A percentile compares a stretch with the other conserved stretches of the same genome.
Evolutionary conservation across 1,284 basidiomycete species (phyloP).

Genomic region (Pterulicium gracile): DNA sequence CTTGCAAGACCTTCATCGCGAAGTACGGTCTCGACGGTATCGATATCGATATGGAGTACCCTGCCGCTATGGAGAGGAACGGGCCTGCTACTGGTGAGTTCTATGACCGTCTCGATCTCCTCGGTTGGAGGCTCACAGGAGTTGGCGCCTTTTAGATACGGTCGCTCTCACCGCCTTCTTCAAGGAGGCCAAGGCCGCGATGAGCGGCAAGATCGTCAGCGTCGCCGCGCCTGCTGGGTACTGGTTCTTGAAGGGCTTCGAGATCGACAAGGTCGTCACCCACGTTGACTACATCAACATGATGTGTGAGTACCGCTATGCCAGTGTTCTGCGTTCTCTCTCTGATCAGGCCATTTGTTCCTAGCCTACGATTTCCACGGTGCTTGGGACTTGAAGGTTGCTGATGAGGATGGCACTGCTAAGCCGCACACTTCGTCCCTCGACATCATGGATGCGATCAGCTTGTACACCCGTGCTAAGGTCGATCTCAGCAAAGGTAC

Average conservation of each 20-base stretch:
- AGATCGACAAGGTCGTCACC: constrained; percentile 16
- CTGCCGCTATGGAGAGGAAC: too few relatives aligned
- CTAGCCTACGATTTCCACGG: constrained; percentile 16
- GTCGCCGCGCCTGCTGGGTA: constrained; percentile 15
- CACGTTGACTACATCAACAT: constrained; percentile 15
- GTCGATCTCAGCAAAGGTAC: constrained; percentile 12
- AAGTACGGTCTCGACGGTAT: constrained; percentile 8
- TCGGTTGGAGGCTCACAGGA: too few relatives aligned
- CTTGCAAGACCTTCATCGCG: constrained; percentile 6
- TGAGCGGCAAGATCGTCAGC: constrained; percentile 9
- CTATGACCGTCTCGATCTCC: too few relatives aligned
- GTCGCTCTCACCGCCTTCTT: constrained; percentile 15
- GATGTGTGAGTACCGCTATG: constrained; percentile 13
- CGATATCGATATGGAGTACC: constrained; percentile 3
- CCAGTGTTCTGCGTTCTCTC: background rate
- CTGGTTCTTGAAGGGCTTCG: constrained; percentile 18
- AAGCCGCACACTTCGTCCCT: constrained; percentile 14
- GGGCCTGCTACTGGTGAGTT: too few relatives aligned
- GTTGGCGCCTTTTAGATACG: too few relatives aligned
- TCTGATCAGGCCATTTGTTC: background rate
- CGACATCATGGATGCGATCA: constrained; percentile 11
- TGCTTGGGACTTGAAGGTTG: constrained; percentile 14
- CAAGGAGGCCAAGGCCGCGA: constrained; percentile 10
- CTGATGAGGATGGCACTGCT: constrained; percentile 10
- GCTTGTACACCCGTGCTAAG: constrained; percentile 12